Evolutionary conservation across 257 asterid species (phyloP), one percentile per base, ranked within the genome.

Genomic region (Gentiana straminea): DNA sequence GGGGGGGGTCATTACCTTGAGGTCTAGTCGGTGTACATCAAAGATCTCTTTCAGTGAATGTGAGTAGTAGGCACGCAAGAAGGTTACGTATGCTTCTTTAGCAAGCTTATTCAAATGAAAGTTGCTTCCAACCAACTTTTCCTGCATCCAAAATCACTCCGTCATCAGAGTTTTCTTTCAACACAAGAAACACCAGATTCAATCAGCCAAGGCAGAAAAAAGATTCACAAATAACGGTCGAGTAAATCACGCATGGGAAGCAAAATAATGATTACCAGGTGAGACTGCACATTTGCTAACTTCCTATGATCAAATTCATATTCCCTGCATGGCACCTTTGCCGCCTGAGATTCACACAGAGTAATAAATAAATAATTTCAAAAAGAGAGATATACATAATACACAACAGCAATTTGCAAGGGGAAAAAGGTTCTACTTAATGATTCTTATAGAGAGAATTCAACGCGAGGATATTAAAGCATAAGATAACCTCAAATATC

Each of bases 1-100:
- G 24, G 24, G 24, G 24, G 54, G 46, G 32, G 49, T 2, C 3
- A 32, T 50, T 78, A 91, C 98, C 95, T 85, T 86, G 35, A 85
- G 68, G 65, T 92, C 92, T 47, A 92, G 98, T 47, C 82, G 74
- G 68, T 83, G 95, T 39, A 88, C 89, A 67, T 88, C 81, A 68
- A 92, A 91, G 53, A 88, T 88, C 51, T 92, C 97, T 74, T 92
- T 92, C 98, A 80, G 76, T 39, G 98, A 81, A 69, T 88, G 98
- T 2, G 97, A 87, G 67, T 88, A 83, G 71, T 92, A 92, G 1
- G 98, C 88, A 55, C 81, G 79, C 51, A 92, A 76, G 67, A 87
- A 92, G 58, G 95, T 67, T 73, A 90, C 79, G 77, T 92, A 92
- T 3, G 97, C 98, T 51, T 88, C 98, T 78, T 85, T 92, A 37